A percentile compares a stretch with the other conserved stretches of the same genome.
Conservation (phyloP, 805 yeast species). For the Barnettozyma wickerhamii region DNA sequence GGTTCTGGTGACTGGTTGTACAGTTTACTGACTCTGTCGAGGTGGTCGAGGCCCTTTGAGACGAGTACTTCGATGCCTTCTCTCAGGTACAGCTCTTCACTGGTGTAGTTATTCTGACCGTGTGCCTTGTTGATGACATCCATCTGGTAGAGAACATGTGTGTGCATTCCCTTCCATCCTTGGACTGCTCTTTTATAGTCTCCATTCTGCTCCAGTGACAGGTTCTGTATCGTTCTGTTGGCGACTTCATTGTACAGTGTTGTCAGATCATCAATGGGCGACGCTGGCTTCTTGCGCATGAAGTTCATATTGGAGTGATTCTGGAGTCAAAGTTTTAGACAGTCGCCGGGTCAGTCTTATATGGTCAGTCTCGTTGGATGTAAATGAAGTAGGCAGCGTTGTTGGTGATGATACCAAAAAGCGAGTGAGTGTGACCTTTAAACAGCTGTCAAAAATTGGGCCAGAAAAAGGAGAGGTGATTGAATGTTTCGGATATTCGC, state of each 20-base stretch:
- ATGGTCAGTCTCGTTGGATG: too few relatives aligned
- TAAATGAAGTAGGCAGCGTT: too few relatives aligned
- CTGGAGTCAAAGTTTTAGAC: background rate
- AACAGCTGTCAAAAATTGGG: too few relatives aligned
- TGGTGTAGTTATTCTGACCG: constrained; percentile 31
- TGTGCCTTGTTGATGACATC: constrained; percentile 45
- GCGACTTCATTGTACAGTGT: constrained; percentile 61
- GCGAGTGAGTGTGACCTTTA: too few relatives aligned
- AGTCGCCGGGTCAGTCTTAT: too few relatives aligned
- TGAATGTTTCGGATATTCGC: too few relatives aligned
- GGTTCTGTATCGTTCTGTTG: constrained; percentile 50
- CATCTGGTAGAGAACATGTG: constrained; percentile 51
- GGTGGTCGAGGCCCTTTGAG: constrained; percentile 30
- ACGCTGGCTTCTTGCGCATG: constrained; percentile 55
- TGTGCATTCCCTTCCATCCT: constrained; percentile 74
- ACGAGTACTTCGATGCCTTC: constrained; percentile 24
- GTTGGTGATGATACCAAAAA: too few relatives aligned
- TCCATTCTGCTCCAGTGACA: constrained; percentile 53
- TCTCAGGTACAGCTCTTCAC: constrained; percentile 41
- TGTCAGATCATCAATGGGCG: constrained; percentile 54
- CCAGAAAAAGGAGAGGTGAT: too few relatives aligned
- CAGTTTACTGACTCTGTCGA: constrained; percentile 31
- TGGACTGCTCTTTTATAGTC: constrained; percentile 52
- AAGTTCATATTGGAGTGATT: constrained; percentile 35
- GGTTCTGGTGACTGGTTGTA: constrained; percentile 7